Base-by-base conservation (phyloP, 2,329 filamentous ascomycete genomes). In the Pyricularia pennisetigena region DNA sequence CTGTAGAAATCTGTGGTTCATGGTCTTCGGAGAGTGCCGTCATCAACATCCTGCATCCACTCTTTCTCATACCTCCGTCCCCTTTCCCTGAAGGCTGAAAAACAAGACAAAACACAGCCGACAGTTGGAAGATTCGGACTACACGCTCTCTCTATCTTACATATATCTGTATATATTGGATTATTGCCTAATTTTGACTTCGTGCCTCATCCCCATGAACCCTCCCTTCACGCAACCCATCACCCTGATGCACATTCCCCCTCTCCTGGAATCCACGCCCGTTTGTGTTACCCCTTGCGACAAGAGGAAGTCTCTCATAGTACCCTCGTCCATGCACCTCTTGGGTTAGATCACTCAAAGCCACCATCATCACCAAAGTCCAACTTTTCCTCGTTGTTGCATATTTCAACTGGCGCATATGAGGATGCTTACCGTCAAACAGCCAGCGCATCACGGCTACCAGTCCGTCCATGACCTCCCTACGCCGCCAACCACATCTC, bases 351-450 rank as follows among this genome's bases (percentile, higher is more conserved):
- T 49, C 41, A 49, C 41, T 49, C 41, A n/a, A n/a, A n/a, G 41
- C 67, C 68, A 63, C 57, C 64, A 59, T 67, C 54, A 59, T 35
- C 61, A 69, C 65, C 69, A n/a, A 16, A n/a, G 68, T 32, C 54
- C 68, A 65, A 30, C 54, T 32, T 32, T 35, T 68, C 67, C 29
- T 66, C 63, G 32, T 64, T 64, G n/a, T 63, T 64, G 68, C 68
- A 66, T 64, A 49, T 49, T 49, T 49, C 41, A 71, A 68, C 69
- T 69, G 72, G 72, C 73, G 72, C 75, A 75, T 67, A 74, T 72
- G 78, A 86, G 80, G 79, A 87, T 87, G 84, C 85, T 87, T 81
- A 87, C 85, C 79, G 79, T 83, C 76, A 86, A 82, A 79, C 85
- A 87, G 83, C 83, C 84, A 79, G 79, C 79, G 76, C 80, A 82